Base-by-base conservation (phyloP, 352 stramenopile genomes). In the Aphanomyces stellatus region DNA sequence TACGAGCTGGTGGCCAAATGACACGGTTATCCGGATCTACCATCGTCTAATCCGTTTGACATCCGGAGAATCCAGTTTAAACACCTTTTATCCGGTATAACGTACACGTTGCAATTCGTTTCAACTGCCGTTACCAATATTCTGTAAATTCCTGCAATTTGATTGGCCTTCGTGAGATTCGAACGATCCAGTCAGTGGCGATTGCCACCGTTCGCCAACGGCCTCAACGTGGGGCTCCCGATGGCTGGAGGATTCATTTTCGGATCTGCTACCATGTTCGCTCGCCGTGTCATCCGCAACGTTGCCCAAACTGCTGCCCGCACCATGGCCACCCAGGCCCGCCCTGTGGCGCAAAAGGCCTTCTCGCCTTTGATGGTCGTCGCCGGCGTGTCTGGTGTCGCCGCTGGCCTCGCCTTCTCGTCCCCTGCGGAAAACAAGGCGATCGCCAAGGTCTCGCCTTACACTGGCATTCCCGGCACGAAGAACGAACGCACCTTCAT, bases 401-500 rank as follows among this genome's bases (percentile, higher is more conserved):
- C 60, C 46, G 48, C 60, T 22, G 60, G 37, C 46, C n/a, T 67
- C 11, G 60, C 60, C 4, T 67, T 67, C 27, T 28, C 41, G 11
- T 15, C 40, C 28, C 60, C 60, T 43, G 66, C 81, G 17, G 71
- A 91, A 68, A 73, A 72, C 69, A 87, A 82, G 73, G 59, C 74
- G 0, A 74, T 74, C n/a, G 60, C 76, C 40, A 53, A 67, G 3
- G 78, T 88, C 53, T 76, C 83, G 1, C 76, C 63, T 15, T 70
- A 90, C 71, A 77, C 78, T 43, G 93, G 91, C 49, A 80, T 97
- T 15, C 77, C 93, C 41, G 91, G 93, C 78, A 98, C 93, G 33
- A 88, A 88, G 73, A 82, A 91, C 69, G 94, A 98, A 77, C 87
- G 91, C 71, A 98, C 92, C 53, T 98, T 98, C 79, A 93, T 98